Evolutionary conservation across 805 yeast species (phyloP), one percentile per base, ranked within the genome.

Genomic region (Barnettozyma populi): DNA sequence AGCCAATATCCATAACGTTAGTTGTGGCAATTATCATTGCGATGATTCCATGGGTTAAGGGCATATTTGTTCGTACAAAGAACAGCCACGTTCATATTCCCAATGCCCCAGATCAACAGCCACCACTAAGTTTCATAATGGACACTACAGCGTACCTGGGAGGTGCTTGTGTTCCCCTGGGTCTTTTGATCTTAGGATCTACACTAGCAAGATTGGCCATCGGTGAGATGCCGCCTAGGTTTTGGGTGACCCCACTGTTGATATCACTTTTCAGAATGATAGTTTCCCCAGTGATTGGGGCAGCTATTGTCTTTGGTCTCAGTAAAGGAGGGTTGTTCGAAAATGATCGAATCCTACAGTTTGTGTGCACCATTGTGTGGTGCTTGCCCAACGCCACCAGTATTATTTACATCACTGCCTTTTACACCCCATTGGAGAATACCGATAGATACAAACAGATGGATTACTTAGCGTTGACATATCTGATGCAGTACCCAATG

Each of bases 321-420:
- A 65, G 78, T 21, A 71, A 71, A 43, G 82, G 80, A 19, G 90
- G 90, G 0, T 80, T 95, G 83, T 78, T 82, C 46, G 63, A 67
- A 31, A 69, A 69, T 44, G 76, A 71, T 46, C 62, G 65, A 16
- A 75, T 90, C 66, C 69, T 90, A 10, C 70, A 84, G 24, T 87
- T 94, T 58, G 86, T 90, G 9, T 78, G 86, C 51, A 83, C 84
- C 8, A 72, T 90, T 36, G 79, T 80, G 37, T 86, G 86, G 67
- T 90, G 90, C 0, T 69, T 90, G 27, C 98, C 99, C 0, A 84
- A 89, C 43, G 96, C 97, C 44, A 94, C 98, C 0, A 78, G 94
- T 0, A 75, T 90, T 57, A 83, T 92, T 39, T 94, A 90, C 63
- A 72, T 92, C 48, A 90, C 97, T 1, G 94, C 96, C 4, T 82